phyloP scores from a whole-genome alignment of 345 rosid genomes.

The Raphanus sativus region DNA sequence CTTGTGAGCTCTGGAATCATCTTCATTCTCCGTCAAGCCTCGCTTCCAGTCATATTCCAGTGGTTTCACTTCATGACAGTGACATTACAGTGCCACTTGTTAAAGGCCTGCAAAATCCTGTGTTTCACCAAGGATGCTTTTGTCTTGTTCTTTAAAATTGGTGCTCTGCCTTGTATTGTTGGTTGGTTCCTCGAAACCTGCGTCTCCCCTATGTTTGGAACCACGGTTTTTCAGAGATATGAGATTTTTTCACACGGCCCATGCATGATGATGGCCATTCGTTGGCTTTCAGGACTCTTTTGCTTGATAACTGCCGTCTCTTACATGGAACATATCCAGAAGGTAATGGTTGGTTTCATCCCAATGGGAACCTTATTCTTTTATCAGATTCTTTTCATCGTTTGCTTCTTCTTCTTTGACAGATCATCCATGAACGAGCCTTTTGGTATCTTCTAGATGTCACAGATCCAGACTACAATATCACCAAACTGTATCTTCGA shows the following conservation, averaged over 20 bases:
- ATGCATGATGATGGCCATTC: not conserved
- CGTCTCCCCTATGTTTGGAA: conserved; percentile 17
- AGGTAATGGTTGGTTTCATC: conserved; percentile 16
- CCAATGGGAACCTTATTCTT: not conserved
- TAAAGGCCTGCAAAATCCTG: not conserved
- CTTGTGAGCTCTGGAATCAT: too few relatives aligned
- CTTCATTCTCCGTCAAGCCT: not conserved
- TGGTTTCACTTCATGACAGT: conserved; percentile 5
- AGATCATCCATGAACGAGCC: conserved; percentile 26
- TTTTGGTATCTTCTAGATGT: conserved; percentile 27
- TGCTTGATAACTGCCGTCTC: not conserved
- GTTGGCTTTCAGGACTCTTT: not conserved
- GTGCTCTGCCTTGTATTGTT: conserved; percentile 25
- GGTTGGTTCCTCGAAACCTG: conserved; percentile 23
- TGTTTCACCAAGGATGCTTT: not conserved
- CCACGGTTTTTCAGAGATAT: not conserved
- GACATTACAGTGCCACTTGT: not conserved
- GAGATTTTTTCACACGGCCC: not conserved
- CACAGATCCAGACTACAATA: conserved; percentile 27
- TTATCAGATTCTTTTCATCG: not conserved
- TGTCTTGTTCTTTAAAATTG: conserved; percentile 7
- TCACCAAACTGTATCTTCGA: conserved; percentile 11
- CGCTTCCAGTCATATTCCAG: not conserved
- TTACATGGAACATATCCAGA: not conserved
- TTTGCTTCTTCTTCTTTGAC: not conserved